Conservation (phyloP, 108 stramenopile genomes). For the Poteriospumella lacustris region DNA sequence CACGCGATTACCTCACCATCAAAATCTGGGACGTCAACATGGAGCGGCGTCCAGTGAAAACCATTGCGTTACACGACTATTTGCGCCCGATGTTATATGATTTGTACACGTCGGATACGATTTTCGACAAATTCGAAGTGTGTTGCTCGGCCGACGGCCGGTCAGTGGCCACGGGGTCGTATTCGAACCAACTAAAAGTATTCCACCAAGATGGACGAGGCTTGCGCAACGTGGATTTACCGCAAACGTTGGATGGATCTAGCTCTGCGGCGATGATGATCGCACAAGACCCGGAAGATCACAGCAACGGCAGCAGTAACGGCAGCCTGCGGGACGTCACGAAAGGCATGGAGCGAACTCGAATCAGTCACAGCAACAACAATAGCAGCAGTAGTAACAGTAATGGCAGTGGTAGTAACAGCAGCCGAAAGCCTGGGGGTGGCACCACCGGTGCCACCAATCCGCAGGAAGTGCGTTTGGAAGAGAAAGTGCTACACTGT, state of each 20-base stretch:
- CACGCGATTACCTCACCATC: constrained; percentile 62
- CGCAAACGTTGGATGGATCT: not conserved
- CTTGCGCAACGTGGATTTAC: not conserved
- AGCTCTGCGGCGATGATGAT: not conserved
- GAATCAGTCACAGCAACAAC: no score
- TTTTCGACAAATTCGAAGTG: constrained; percentile 70
- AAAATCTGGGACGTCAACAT: constrained; percentile 62
- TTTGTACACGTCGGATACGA: constrained; percentile 62
- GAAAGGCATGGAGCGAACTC: no score
- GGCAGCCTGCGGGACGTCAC: no score
- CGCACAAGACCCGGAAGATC: not conserved
- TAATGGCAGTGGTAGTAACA: no score
- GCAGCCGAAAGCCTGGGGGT: not conserved
- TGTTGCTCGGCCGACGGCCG: constrained; percentile 47
- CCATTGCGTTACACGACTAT: constrained; percentile 56
- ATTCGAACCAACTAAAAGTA: constrained; percentile 31
- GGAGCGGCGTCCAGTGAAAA: constrained; percentile 48
- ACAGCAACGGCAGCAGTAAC: no score
- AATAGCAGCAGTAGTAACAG: no score
- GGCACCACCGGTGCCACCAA: not conserved
- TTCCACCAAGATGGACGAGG: not conserved
- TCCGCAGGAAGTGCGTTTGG: not conserved
- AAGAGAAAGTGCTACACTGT: constrained; percentile 27
- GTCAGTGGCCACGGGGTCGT: constrained; percentile 52
- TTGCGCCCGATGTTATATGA: constrained; percentile 50